Base-by-base conservation (phyloP, 2,329 filamentous ascomycete genomes). In the Neopestalotiopsis sp. region DNA sequence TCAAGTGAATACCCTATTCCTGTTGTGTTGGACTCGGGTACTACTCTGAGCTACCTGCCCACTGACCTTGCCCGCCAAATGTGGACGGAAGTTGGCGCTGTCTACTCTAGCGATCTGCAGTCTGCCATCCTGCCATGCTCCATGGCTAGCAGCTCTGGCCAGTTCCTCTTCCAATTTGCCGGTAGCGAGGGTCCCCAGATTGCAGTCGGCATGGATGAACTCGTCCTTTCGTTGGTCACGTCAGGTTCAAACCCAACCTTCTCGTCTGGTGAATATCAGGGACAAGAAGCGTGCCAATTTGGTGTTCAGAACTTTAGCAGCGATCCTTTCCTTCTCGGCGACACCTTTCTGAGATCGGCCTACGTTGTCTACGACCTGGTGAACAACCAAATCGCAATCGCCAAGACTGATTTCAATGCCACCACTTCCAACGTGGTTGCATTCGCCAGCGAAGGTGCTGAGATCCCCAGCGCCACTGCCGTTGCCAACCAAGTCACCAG, bases 21-120 rank as follows among this genome's bases (percentile, higher is more conserved):
- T 4, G 91, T 90, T 2, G 85, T 94, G 4, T 86, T 95, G 45
- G 92, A 95, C 79, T 93, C 91, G 1, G 92, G 92, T 49, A 92
- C 90, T n/a, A 92, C 90, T 3, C 82, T 93, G 70, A 91, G 86
- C 72, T 93, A 92, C 75, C 81, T 94, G 0, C 92, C 92, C 1
- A 83, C 88, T 69, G 84, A 88, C 65, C 78, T 94, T 59, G 86
- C 86, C 2, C 71, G 79, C 7, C 78, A 85, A 70, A 80, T 89
- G 12, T 88, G 86, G 85, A 74, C 80, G 10, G 88, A 89, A 72
- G 84, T 86, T 4, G 88, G 88, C 45, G 89, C 86, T 4, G 69
- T 79, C 10, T 88, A 84, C 74, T 78, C 81, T 17, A 28, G 69
- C 0, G 71, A 78, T 0, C 73, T 80, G 10, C 77, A 78, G 2